phyloP scores from a whole-genome alignment of 2,329 filamentous ascomycete genomes.

The Aspergillus sp. region DNA sequence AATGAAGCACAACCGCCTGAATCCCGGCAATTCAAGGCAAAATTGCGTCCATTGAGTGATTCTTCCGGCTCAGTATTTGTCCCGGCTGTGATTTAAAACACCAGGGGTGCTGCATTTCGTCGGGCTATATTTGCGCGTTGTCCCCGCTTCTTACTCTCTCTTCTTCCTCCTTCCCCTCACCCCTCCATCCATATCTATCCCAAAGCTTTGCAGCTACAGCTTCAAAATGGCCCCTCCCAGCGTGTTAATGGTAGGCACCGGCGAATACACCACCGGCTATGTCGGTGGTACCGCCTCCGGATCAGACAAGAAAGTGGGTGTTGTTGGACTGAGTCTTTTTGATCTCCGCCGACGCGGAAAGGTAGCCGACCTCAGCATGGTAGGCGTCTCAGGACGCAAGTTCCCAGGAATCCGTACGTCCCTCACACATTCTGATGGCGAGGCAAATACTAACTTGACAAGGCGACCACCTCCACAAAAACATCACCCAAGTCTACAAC shows the following conservation, averaged over 20 bases:
- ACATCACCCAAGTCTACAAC: slow-evolving; percentile 87
- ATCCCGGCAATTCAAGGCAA: slow-evolving; percentile 5
- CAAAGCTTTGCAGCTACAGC: neutral
- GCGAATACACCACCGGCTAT: slow-evolving; percentile 95
- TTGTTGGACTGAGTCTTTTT: slow-evolving; percentile 86
- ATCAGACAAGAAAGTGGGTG: slow-evolving; percentile 95
- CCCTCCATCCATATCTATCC: neutral
- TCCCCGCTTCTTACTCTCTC: neutral
- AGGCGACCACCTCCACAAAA: slow-evolving; percentile 82
- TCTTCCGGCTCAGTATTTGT: slow-evolving; percentile 3
- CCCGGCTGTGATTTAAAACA: neutral
- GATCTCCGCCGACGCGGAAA: slow-evolving; percentile 86
- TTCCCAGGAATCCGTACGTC: slow-evolving; percentile 83
- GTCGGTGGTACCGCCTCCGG: slow-evolving; percentile 79
- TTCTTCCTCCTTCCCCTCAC: neutral
- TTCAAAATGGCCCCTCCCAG: slow-evolving; percentile 13
- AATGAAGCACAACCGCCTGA: neutral
- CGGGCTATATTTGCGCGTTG: neutral
- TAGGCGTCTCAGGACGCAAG: slow-evolving; percentile 82
- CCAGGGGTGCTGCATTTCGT: neutral
- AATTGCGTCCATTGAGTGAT: neutral
- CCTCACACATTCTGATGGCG: neutral
- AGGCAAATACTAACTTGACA: slow-evolving; percentile 6
- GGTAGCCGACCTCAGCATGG: slow-evolving; percentile 83
- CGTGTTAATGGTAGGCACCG: slow-evolving; percentile 68